A percentile compares a stretch with the other conserved stretches of the same genome.
Evolutionary conservation across 352 stramenopile species (phyloP).

Genomic region (Pythium pectinolyticum): DNA sequence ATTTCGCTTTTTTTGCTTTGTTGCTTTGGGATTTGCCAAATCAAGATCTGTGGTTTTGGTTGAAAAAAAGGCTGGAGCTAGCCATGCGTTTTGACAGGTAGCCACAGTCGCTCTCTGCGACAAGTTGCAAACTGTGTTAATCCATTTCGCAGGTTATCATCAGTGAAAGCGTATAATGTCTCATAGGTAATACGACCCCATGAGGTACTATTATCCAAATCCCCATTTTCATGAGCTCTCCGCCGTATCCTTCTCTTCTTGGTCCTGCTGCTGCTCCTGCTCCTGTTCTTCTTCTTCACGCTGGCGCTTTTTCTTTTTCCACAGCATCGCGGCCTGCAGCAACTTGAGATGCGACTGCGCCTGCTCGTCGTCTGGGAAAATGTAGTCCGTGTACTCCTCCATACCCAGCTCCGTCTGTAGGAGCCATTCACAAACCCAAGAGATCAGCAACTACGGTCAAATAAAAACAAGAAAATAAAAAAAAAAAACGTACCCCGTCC

Average conservation of each 20-base stretch:
- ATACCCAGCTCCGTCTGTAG: conserved; percentile 86
- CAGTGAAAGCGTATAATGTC: too few relatives aligned
- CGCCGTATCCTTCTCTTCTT: too few relatives aligned
- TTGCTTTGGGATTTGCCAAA: not conserved
- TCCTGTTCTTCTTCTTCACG: conserved; percentile 44
- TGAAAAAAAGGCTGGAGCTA: too few relatives aligned
- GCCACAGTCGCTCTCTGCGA: too few relatives aligned
- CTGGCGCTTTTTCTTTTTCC: conserved; percentile 91
- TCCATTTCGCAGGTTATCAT: not conserved
- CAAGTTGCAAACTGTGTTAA: not conserved
- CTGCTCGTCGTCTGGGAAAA: conserved; percentile 98
- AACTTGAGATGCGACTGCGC: conserved; percentile 96
- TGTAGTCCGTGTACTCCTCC: conserved; percentile 99
- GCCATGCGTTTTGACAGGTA: too few relatives aligned
- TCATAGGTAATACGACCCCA: too few relatives aligned
- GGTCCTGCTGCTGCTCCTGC: not conserved
- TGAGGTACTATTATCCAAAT: not conserved
- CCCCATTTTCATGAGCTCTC: too few relatives aligned
- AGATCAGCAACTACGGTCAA: conserved; percentile 11
- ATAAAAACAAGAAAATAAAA: not conserved
- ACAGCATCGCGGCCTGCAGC: conserved; percentile 96
- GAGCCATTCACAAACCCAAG: conserved; percentile 18
- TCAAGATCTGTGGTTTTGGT: not conserved
- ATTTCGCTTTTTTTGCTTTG: not conserved
- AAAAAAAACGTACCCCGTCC: conserved; percentile 67